Evolutionary conservation across 192 early-diverging fungal species (phyloP).

Genomic region (Dispira simplex): DNA sequence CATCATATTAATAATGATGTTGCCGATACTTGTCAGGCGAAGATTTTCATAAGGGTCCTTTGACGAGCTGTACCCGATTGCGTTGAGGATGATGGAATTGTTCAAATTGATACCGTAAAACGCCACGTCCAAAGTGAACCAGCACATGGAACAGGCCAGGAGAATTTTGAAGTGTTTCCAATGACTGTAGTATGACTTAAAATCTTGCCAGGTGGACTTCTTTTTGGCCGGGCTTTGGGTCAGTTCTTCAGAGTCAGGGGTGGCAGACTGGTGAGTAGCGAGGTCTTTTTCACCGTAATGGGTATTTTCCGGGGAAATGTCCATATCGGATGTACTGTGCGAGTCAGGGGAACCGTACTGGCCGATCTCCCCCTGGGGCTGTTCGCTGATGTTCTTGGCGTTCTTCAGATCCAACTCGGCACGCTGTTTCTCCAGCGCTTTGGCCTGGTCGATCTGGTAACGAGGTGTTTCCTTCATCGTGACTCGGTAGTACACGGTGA

Average conservation of each 20-base stretch:
- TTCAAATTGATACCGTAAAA: slow-evolving; percentile 78
- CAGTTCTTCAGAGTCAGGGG: too few relatives aligned
- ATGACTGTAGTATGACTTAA: slow-evolving; percentile 49
- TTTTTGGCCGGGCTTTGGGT: too few relatives aligned
- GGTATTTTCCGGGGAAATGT: too few relatives aligned
- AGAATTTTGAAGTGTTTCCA: slow-evolving; percentile 74
- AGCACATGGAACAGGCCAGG: slow-evolving; percentile 52
- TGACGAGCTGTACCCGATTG: slow-evolving; percentile 45
- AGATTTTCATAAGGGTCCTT: slow-evolving; percentile 21
- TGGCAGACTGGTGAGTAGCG: too few relatives aligned
- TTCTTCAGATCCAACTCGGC: slow-evolving; percentile 14
- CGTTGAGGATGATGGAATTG: slow-evolving; percentile 50
- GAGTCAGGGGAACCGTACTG: too few relatives aligned
- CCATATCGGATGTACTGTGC: too few relatives aligned
- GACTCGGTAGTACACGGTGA: slow-evolving; percentile 79
- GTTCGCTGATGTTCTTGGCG: too few relatives aligned
- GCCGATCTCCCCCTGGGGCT: too few relatives aligned
- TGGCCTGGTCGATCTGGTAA: slow-evolving; percentile 32
- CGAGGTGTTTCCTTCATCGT: slow-evolving; percentile 93
- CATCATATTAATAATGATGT: slow-evolving; percentile 75
- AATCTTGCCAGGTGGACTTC: slow-evolving; percentile 26
- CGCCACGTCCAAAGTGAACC: slow-evolving; percentile 64
- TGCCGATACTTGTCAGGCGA: slow-evolving; percentile 66
- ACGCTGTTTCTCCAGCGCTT: not conserved
- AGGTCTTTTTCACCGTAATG: too few relatives aligned